Conservation (phyloP, 257 asterid genomes). For the Lantana camara region DNA sequence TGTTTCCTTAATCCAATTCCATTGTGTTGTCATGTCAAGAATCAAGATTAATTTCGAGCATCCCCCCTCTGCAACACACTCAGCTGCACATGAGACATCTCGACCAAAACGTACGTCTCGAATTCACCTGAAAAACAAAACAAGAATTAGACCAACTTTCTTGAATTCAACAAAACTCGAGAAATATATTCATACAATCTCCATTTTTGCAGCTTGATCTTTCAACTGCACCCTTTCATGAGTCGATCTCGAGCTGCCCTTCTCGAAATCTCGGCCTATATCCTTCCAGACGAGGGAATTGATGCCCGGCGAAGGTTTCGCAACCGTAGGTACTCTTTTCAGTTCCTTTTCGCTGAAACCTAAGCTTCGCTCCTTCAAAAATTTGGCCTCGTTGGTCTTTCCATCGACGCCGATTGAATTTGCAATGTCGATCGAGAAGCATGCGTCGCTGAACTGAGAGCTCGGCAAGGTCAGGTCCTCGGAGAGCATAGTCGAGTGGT, state of each 20-base stretch:
- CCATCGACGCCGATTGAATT: conserved; percentile 32
- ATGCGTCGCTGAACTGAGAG: conserved; percentile 54
- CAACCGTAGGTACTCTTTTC: conserved; percentile 26
- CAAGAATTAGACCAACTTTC: too few species aligned
- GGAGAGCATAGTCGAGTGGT: conserved; percentile 29
- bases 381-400: background rate
- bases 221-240: background rate
- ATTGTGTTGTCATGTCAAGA: too few species aligned
- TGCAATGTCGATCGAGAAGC: conserved; percentile 58
- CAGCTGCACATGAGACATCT: conserved; percentile 38
- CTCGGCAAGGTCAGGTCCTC: conserved; percentile 37
- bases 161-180: too few species aligned
- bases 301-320: conserved; percentile 31
- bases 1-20: too few species aligned
- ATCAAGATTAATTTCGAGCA: too few species aligned
- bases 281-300: conserved; percentile 43
- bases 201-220: conserved; percentile 13
- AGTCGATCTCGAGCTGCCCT: conserved; percentile 5
- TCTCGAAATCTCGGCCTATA: conserved; percentile 23
- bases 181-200: conserved; percentile 26
- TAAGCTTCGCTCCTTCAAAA: conserved; percentile 16
- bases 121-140: conserved; percentile 29
- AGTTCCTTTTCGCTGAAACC: conserved; percentile 3
- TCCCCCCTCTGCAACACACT: background rate
- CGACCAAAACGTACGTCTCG: conserved; percentile 45